Evolutionary conservation across 192 early-diverging fungal species (phyloP), one percentile per base, ranked within the genome.

Genomic region (Coemansia sp.): DNA sequence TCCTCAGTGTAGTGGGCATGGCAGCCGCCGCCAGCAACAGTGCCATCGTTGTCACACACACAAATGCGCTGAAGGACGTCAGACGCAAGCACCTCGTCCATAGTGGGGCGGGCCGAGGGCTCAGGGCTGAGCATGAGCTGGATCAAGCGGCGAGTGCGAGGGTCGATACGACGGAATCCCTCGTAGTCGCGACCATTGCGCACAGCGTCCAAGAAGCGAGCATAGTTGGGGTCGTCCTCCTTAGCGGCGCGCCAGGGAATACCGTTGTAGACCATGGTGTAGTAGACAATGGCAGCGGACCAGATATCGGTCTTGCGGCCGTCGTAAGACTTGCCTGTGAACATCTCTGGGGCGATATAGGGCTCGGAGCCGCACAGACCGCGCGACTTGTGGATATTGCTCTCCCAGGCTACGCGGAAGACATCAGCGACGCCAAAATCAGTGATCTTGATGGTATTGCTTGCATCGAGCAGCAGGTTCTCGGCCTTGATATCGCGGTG

Each of bases 391-490:
- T 93, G 93, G 59, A 88, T 61, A 48, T 78, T 72, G 48, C 82
- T 87, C 75, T 95, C 90, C 89, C 94, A 97, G 42, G 90, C 91
- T 34, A 90, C 91, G 65, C 91, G 87, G 84, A 99, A 98, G 7
- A 98, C 97, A 74, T 95, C 94, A 2, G 93, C 92, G 12, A 98
- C 95, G 51, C 97, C 97, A 88, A 98, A 99, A 86, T 99, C 97
- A 9, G 97, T 94, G 76, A 99, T 95, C 78, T 99, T 99, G 64
- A 99, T 71, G n/a, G 87, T 89, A 67, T 90, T 89, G 21, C 86
- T 72, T 4, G 79, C 84, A 67, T 94, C 93, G 69, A 99, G 78
- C 15, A 99, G 83, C 34, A 98, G 64, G 81, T 99, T 99, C 80
- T 99, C 89, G 19, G 90, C 87, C 73, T 90, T 91, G 73, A 91